Evolutionary conservation across 169 alveolate genomes (phyloP).

Genomic region (Cryptosporidium tyzzeri): DNA sequence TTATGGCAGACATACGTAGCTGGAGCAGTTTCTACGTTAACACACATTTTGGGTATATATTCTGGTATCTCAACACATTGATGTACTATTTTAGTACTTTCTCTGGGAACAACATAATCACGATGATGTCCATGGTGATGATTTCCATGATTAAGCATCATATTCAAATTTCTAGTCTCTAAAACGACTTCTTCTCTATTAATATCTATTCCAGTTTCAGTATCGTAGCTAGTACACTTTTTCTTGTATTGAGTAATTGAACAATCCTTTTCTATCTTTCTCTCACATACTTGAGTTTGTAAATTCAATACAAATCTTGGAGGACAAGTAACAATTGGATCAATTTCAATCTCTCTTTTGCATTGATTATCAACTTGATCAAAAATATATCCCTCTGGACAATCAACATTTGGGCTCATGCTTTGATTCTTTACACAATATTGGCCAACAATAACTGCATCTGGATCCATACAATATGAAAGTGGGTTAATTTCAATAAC

Average conservation of each 20-base stretch:
- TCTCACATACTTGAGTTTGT: slow-evolving; percentile 31
- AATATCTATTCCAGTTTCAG: neutral
- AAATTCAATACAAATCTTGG: slow-evolving; percentile 40
- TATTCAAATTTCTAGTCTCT: slow-evolving; percentile 18
- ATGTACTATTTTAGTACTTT: slow-evolving; percentile 30
- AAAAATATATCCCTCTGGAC: slow-evolving; percentile 25
- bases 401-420: slow-evolving; percentile 23
- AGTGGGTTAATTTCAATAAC: slow-evolving; percentile 7
- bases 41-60: slow-evolving; percentile 25
- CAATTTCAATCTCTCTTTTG: slow-evolving; percentile 27
- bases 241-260: slow-evolving; percentile 46
- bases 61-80: slow-evolving; percentile 68
- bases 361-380: slow-evolving; percentile 19
- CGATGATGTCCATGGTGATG: slow-evolving; percentile 33
- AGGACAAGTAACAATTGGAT: slow-evolving; percentile 67
- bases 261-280: slow-evolving; percentile 63
- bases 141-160: slow-evolving; percentile 8
- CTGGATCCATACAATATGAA: slow-evolving; percentile 56
- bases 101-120: neutral
- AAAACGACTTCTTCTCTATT: neutral
- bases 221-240: slow-evolving; percentile 20
- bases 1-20: slow-evolving; percentile 44
- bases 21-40: slow-evolving; percentile 53
- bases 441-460: slow-evolving; percentile 45
- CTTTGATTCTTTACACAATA: slow-evolving; percentile 45